Evolutionary conservation across 768 basidiomycete species (phyloP).

Genomic region (Termitomyces titanicus): DNA sequence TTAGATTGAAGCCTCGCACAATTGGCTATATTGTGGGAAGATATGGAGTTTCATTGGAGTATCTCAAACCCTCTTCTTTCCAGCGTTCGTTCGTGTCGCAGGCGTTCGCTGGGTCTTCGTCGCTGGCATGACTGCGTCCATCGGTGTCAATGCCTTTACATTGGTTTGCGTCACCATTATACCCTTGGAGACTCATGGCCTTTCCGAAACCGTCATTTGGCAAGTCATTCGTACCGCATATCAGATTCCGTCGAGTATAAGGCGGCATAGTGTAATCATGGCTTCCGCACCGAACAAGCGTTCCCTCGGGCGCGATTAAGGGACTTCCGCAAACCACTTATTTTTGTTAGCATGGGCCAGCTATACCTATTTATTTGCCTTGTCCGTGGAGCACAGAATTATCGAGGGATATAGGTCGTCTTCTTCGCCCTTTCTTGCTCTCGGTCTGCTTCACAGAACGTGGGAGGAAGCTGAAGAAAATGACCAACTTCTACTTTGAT

Average conservation of each 20-base stretch:
- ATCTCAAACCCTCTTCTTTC: conserved; percentile 35
- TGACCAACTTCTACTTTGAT: too few species aligned
- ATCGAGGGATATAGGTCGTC: conserved; percentile 44
- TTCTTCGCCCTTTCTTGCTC: conserved; percentile 30
- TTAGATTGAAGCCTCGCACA: conserved; percentile 53
- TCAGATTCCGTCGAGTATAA: conserved; percentile 19
- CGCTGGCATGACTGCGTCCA: conserved; percentile 28
- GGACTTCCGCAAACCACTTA: conserved; percentile 44
- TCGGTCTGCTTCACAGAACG: conserved; percentile 31
- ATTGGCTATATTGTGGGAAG: conserved; percentile 59
- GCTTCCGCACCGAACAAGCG: conserved; percentile 44
- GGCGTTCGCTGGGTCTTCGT: conserved; percentile 39
- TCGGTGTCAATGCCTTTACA: conserved; percentile 31
- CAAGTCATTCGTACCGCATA: conserved; percentile 15
- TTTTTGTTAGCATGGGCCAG: conserved; percentile 44
- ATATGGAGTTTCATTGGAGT: conserved; percentile 35
- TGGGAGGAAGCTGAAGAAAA: conserved; percentile 23
- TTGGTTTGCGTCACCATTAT: conserved; percentile 40
- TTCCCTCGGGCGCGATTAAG: conserved; percentile 48
- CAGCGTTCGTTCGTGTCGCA: conserved; percentile 32
- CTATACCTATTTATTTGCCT: conserved; percentile 48
- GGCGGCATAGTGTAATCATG: conserved; percentile 50
- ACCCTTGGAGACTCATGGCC: conserved; percentile 28
- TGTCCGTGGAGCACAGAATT: conserved; percentile 41
- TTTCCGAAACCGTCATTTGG: conserved; percentile 39